Base-by-base conservation (phyloP, 371 early-diverging fungal species). In the Neoconidiobolus thromboides region DNA sequence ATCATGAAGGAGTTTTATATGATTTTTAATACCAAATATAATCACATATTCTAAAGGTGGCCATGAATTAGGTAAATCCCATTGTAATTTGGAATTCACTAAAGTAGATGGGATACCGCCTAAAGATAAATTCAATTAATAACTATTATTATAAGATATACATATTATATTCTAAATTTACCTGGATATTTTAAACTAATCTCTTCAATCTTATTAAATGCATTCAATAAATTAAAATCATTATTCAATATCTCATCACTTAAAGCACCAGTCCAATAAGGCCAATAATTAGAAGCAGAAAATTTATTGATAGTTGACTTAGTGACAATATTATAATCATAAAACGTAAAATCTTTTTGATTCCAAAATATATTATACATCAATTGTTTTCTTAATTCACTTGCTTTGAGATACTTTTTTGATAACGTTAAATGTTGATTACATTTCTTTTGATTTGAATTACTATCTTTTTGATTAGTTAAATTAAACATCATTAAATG, bases 41-140 rank as follows among this genome's bases (percentile, higher is more conserved):
- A 78, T 61, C n/a, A 76, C 70, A 62, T 77, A 76, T 14, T 73
- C 68, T 37, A 77, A 68, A 10, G 79, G 79, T 26, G 79, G 76
- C 91, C 91, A 93, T 15, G 77, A 84, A 66, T 86, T 86, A 0
- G 91, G 93, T 60, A 72, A 84, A 64, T 91, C 93, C 93, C 93
- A 93, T 69, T 93, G 91, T 64, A 83, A 71, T 0, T 77, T 77
- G 40, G 79, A 78, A 44, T 76, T 65, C 44, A 44, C 12, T 37
- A 71, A 61, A 60, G 85, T 78, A 0, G 80, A 75, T 0, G 90
- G 86, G 12, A 89, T 65, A 2, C 86, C 83, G 48, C 87, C 89
- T 3, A 73, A 73, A 26, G 26, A 26, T 26, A 26, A 26, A 26
- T 26, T 26, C 26, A 26, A 26, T 26, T 26, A 26, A 26, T 26